Conservation (phyloP, 2,329 filamentous ascomycete species). For the Sphaceloma murrayae region DNA sequence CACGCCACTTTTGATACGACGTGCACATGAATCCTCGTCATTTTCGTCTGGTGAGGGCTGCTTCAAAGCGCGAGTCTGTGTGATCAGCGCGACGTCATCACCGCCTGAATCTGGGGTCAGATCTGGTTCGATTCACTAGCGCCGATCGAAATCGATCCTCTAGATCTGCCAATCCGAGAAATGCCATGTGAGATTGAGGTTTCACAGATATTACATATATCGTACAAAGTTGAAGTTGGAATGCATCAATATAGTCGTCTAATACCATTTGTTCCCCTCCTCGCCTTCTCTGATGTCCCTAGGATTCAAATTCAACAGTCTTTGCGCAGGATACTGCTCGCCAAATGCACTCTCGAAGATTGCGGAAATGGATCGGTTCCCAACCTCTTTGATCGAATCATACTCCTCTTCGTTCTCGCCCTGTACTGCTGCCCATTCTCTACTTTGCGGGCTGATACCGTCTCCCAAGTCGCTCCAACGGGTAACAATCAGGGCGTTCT, state of each 20-base stretch:
- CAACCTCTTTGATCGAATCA: slow-evolving; percentile 46
- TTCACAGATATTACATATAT: no score
- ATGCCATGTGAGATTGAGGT: no score
- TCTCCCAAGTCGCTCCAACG: slow-evolving; percentile 54
- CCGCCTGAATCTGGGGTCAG: no score
- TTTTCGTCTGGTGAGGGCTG: no score
- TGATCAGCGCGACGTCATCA: no score
- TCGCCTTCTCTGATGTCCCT: slow-evolving; percentile 45
- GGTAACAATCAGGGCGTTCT: slow-evolving; percentile 51
- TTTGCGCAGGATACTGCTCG: slow-evolving; percentile 45
- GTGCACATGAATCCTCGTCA: no score
- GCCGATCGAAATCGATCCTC: no score
- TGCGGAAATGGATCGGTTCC: slow-evolving; percentile 47
- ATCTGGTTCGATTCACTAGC: no score
- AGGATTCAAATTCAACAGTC: slow-evolving; percentile 51
- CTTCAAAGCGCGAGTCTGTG: no score
- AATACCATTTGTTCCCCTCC: slow-evolving; percentile 51
- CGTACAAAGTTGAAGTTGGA: no score
- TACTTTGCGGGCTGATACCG: slow-evolving; percentile 41
- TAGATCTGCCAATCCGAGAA: no score
- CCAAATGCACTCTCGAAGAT: slow-evolving; percentile 50
- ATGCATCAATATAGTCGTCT: background rate
- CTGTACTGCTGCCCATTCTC: slow-evolving; percentile 49
- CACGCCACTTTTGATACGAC: no score
- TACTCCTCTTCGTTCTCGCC: slow-evolving; percentile 36